These are phyloP conservation scores for Phytophthora pluvialis DNA, from an alignment of 352 stramenopile genomes.

Conservation along the genomic window DNA sequence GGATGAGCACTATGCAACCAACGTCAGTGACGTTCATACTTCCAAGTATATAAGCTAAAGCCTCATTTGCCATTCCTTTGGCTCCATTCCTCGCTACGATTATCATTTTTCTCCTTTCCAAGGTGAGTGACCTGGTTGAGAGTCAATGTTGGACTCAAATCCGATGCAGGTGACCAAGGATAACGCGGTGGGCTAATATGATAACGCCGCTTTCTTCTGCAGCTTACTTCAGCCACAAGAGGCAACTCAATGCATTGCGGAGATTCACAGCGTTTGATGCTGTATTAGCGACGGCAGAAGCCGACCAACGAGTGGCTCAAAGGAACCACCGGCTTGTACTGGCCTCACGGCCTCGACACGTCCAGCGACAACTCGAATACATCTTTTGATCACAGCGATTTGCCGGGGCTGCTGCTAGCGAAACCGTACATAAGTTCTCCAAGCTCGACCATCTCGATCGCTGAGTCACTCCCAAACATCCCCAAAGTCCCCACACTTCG, in stretches of 20 bases:
- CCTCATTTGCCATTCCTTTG: too few species aligned
- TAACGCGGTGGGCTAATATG: too few species aligned
- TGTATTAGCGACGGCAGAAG: not conserved
- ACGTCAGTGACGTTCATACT: not conserved
- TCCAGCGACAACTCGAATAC: slow-evolving; percentile 1
- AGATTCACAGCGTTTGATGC: not conserved
- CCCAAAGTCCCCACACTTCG: not conserved
- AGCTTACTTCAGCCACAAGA: too few species aligned
- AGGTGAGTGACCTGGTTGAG: not conserved
- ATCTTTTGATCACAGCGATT: slow-evolving; percentile 10
- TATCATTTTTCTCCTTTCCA: not conserved
- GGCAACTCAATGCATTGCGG: too few species aligned
- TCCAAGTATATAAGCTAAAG: too few species aligned
- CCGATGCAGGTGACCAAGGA: too few species aligned
- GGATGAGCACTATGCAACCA: not conserved
- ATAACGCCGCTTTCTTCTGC: too few species aligned
- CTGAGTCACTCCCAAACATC: not conserved
- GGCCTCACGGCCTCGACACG: not conserved
- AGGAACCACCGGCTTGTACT: not conserved
- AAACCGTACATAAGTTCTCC: slow-evolving; percentile 1
- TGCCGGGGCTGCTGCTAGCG: not conserved
- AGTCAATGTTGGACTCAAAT: too few species aligned
- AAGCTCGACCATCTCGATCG: not conserved
- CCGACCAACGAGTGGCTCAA: not conserved
- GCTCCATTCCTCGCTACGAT: too few species aligned